Percentiles rank a stretch among this genome's conserved stretches.
Conservation (phyloP, 768 basidiomycete species). For the Boletus speciosus region DNA sequence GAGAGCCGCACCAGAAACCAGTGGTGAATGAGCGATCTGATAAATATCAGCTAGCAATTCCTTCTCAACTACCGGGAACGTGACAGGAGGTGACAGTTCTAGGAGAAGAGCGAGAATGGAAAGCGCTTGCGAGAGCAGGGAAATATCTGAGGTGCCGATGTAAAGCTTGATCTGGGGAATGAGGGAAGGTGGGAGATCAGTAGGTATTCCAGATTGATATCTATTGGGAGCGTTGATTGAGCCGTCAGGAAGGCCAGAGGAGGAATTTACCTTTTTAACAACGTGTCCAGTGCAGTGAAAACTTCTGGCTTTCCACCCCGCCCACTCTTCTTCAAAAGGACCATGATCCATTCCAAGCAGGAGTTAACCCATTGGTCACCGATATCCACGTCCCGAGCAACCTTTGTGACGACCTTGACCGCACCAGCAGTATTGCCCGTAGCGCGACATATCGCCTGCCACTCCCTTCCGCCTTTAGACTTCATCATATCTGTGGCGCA, state of each 20-base stretch:
- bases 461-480: constrained; percentile 65
- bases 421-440: constrained; percentile 71
- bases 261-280: constrained; percentile 57
- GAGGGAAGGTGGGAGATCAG: constrained; percentile 56
- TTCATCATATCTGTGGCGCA: constrained; percentile 73
- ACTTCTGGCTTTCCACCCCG: constrained; percentile 74
- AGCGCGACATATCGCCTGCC: constrained; percentile 73
- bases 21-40: constrained; percentile 71
- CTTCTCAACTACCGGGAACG: constrained; percentile 77
- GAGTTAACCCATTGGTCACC: constrained; percentile 79
- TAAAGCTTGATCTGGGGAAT: constrained; percentile 74
- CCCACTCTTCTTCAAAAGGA: constrained; percentile 74
- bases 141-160: constrained; percentile 71
- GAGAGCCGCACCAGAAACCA: constrained; percentile 70
- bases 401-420: constrained; percentile 77
- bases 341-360: constrained; percentile 73
- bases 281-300: constrained; percentile 70
- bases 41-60: constrained; percentile 65
- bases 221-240: constrained; percentile 23
- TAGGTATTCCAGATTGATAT: constrained; percentile 48
- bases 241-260: background rate
- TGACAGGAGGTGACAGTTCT: constrained; percentile 57
- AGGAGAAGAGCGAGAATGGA: constrained; percentile 65
- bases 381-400: constrained; percentile 71
- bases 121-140: constrained; percentile 71